phyloP scores from a whole-genome alignment of 2,329 filamentous ascomycete species.

The Aspergillus glaucus region DNA sequence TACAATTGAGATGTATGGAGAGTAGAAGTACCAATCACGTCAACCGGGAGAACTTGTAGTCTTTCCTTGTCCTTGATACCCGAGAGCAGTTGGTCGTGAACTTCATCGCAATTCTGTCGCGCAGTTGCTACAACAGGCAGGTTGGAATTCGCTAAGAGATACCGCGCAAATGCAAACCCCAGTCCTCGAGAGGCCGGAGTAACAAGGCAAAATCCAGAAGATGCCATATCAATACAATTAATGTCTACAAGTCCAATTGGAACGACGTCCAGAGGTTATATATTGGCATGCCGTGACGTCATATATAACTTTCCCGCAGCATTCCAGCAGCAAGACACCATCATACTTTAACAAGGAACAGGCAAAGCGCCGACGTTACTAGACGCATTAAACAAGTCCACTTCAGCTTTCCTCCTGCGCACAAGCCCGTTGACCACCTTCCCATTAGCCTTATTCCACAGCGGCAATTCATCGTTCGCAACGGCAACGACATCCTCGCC shows the following conservation, averaged over 20 bases:
- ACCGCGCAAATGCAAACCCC: constrained; percentile 55
- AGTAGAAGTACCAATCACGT: constrained; percentile 48
- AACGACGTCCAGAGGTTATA: not conserved
- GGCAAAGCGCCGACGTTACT: constrained; percentile 3
- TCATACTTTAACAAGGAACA: constrained; percentile 2
- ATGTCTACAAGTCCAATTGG: not conserved
- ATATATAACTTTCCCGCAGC: not conserved
- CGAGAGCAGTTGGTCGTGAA: constrained; percentile 46
- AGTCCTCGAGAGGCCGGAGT: constrained; percentile 59
- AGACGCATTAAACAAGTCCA: constrained; percentile 32
- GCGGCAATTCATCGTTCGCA: constrained; percentile 41
- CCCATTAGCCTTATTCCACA: constrained; percentile 43
- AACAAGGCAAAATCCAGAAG: constrained; percentile 19
- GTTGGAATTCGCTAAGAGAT: constrained; percentile 50
- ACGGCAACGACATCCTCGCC: constrained; percentile 40
- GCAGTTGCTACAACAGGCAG: constrained; percentile 57
- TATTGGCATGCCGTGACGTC: not conserved
- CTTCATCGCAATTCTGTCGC: constrained; percentile 46
- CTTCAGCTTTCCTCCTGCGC: constrained; percentile 41
- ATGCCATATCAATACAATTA: not conserved
- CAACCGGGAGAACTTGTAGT: constrained; percentile 48
- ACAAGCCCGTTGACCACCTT: constrained; percentile 37
- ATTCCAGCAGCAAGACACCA: no score
- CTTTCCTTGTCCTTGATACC: constrained; percentile 42
- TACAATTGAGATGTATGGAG: not conserved